These are phyloP conservation scores for Carex cristatella DNA, from an alignment of 176 grass and related monocot genomes.

Conservation along the genomic window DNA sequence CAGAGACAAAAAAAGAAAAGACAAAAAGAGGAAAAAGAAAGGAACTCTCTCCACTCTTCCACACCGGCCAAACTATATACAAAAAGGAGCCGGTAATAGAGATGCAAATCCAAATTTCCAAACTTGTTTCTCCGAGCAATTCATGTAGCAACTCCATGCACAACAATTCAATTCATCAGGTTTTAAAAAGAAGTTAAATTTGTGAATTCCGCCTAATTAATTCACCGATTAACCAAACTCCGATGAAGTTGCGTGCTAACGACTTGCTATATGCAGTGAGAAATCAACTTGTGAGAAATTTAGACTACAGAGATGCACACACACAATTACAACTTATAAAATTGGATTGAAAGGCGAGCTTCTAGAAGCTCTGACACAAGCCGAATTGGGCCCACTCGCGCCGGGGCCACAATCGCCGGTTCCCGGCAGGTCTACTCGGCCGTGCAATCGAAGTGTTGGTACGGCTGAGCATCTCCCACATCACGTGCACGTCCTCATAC, in stretches of 20 bases:
- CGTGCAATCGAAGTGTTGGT: conserved; percentile 18
- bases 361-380: conserved; percentile 60
- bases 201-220: not conserved
- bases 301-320: not conserved
- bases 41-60: conserved; percentile 20
- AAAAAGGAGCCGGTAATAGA: conserved; percentile 37
- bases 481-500: conserved; percentile 96
- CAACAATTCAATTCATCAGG: not conserved
- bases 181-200: not conserved
- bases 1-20: not conserved
- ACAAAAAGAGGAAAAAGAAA: conserved; percentile 2
- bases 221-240: too few relatives aligned
- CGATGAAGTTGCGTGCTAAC: not conserved
- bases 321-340: too few relatives aligned
- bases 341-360: not conserved
- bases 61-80: conserved; percentile 6
- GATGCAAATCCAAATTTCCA: conserved; percentile 22
- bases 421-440: conserved; percentile 21
- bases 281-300: not conserved
- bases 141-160: conserved; percentile 8
- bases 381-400: conserved; percentile 26
- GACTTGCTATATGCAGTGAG: not conserved
- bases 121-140: not conserved
- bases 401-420: conserved; percentile 36
- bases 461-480: conserved; percentile 98